These are phyloP conservation scores for Osmanthus fragrans DNA, from an alignment of 257 asterid genomes.

Conservation along the genomic window DNA sequence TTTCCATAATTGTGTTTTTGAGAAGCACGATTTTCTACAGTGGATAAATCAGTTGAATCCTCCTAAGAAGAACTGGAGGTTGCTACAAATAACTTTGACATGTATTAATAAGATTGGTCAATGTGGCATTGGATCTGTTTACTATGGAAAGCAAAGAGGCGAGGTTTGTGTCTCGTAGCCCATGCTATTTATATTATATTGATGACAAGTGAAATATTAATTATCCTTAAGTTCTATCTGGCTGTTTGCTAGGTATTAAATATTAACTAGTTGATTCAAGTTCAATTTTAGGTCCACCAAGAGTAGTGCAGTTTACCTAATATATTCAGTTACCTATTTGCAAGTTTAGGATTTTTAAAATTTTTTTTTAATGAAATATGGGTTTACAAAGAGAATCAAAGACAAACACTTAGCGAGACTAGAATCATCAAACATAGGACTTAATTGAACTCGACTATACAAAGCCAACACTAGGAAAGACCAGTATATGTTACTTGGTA, in stretches of 20 bases:
- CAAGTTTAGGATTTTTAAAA: no score
- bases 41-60: conserved; percentile 78
- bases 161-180: conserved; percentile 53
- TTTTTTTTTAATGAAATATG: neutral
- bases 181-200: neutral
- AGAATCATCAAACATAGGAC: neutral
- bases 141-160: conserved; percentile 70
- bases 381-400: neutral
- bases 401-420: neutral
- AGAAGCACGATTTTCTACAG: neutral
- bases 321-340: neutral
- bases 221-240: neutral
- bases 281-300: neutral
- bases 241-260: neutral
- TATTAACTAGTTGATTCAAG: neutral
- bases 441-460: neutral
- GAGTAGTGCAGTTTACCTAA: neutral
- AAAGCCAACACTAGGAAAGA: neutral
- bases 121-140: conserved; percentile 88
- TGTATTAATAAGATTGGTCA: conserved; percentile 70
- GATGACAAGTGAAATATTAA: neutral
- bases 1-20: no score
- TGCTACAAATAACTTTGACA: conserved; percentile 59
- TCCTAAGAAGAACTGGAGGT: conserved; percentile 61
- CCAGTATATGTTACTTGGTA: neutral